Evolutionary conservation across 192 early-diverging fungal genomes (phyloP), one percentile per base, ranked within the genome.

Genomic region (Entomortierella beljakovae): DNA sequence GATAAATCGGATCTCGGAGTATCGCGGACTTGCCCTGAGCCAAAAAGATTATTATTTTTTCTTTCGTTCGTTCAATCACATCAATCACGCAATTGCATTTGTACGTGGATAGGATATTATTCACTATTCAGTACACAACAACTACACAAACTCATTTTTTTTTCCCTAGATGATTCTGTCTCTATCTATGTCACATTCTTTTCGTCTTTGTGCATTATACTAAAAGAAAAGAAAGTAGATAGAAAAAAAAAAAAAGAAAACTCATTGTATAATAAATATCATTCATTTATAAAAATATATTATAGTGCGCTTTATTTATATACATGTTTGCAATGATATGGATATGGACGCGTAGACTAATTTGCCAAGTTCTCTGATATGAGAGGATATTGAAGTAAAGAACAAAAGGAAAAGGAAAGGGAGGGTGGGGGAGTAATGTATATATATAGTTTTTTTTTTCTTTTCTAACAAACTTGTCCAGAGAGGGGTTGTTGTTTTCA

Each of bases 181-280:
- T 52, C 33, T 23, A 13, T 6, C 18, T 50, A 28, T 16, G 51
- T 25, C 23, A 8, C n/a, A n/a, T n/a, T 60, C 51, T 37, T 68
- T 52, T 13, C 40, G 18, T 26, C 42, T 56, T 40, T 23, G 8
- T 34, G 43, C 32, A 29, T 38, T 22, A 22, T 54, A 35, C 51
- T 54, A 34, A 35, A 65, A 54, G 8, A 65, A 28, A 55, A 64
- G 26, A 6, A 55, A 8, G 8, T 8, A 8, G 8, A 11, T 8
- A 54, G 8, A 65, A 28, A 55, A 64, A 23, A 6, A 55, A n/a
- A n/a, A 52, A 52, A 52, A 8, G 10, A 9, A 18, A 5, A 32
- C 20, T 43, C 54, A 32, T 75, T 76, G 72, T 76, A 76, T 35
- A 76, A 76, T 76, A 76, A 67, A 76, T 61, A 28, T 46, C 43